phyloP scores from a whole-genome alignment of 208 protist genomes.

The Wallacemonas sp. region DNA sequence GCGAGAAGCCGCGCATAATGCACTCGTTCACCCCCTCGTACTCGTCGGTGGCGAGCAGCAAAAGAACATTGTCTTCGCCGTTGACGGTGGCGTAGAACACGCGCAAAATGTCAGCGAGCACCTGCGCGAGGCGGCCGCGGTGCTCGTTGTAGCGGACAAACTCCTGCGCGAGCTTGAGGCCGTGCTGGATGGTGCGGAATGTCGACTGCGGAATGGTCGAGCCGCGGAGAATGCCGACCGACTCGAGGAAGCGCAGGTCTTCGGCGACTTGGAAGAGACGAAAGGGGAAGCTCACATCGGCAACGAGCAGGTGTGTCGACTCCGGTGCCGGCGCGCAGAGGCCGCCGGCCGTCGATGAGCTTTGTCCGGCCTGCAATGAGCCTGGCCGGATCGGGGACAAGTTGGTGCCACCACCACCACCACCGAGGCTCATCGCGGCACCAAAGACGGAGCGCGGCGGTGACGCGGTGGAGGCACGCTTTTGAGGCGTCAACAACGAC shows the following conservation, averaged over 20 bases:
- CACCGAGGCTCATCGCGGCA: too few species aligned
- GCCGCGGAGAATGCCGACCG: slow-evolving; percentile 19
- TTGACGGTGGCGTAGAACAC: slow-evolving; percentile 75
- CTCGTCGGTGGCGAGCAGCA: slow-evolving; percentile 74
- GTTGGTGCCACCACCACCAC: too few species aligned
- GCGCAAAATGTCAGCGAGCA: slow-evolving; percentile 58
- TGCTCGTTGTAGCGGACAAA: slow-evolving; percentile 69
- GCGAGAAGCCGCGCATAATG: slow-evolving; percentile 50
- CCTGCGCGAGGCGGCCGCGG: slow-evolving; percentile 66
- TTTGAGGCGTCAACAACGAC: slow-evolving; percentile 13
- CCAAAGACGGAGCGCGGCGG: not conserved
- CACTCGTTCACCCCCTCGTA: slow-evolving; percentile 69
- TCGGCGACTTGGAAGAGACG: slow-evolving; percentile 34
- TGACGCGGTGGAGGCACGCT: not conserved
- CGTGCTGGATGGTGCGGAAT: not conserved
- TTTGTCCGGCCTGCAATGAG: not conserved
- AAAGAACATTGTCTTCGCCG: slow-evolving; percentile 76
- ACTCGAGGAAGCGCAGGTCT: slow-evolving; percentile 76
- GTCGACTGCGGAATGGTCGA: slow-evolving; percentile 17
- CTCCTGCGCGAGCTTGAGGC: slow-evolving; percentile 16
- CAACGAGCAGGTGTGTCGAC: slow-evolving; percentile 11
- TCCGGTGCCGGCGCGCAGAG: not conserved
- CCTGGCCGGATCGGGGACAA: not conserved
- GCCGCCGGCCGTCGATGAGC: too few species aligned
- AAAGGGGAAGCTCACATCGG: slow-evolving; percentile 60